Evolutionary conservation across 805 yeast genomes (phyloP).

Genomic region (Cyberlindnera samutprakarnensis): DNA sequence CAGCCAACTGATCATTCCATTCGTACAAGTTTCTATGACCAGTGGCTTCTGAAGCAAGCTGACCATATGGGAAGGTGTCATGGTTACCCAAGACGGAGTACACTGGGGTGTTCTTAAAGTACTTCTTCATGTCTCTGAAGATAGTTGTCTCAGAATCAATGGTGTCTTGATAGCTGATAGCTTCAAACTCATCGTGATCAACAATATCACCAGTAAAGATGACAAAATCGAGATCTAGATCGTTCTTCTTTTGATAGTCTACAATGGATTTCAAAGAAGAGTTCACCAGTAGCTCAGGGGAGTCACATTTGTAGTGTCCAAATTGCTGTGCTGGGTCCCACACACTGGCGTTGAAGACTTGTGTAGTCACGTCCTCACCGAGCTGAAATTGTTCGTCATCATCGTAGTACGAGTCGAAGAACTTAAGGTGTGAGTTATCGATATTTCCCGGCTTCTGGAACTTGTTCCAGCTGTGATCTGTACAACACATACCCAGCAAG

Average conservation of each 20-base stretch:
- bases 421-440: slow-evolving; percentile 16
- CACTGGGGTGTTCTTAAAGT: slow-evolving; percentile 45
- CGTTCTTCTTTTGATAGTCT: slow-evolving; percentile 25
- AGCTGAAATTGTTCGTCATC: slow-evolving; percentile 23
- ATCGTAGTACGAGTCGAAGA: slow-evolving; percentile 25
- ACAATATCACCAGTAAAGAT: slow-evolving; percentile 71
- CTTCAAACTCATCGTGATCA: slow-evolving; percentile 52
- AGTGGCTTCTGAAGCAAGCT: slow-evolving; percentile 45
- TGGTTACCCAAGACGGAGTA: slow-evolving; percentile 64
- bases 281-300: slow-evolving; percentile 58
- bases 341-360: slow-evolving; percentile 27
- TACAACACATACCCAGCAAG: slow-evolving; percentile 51
- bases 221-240: slow-evolving; percentile 46
- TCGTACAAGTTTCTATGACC: slow-evolving; percentile 35
- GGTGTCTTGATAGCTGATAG: slow-evolving; percentile 40
- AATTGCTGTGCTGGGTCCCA: slow-evolving; percentile 51
- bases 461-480: slow-evolving; percentile 25
- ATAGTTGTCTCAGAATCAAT: slow-evolving; percentile 43
- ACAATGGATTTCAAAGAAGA: slow-evolving; percentile 42
- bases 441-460: slow-evolving; percentile 9
- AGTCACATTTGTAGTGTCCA: slow-evolving; percentile 59
- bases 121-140: slow-evolving; percentile 44
- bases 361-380: slow-evolving; percentile 25
- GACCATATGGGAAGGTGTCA: slow-evolving; percentile 66
- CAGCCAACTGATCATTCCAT: slow-evolving; percentile 41